These are phyloP conservation scores for Gracilaria vermiculophylla DNA, from an alignment of 23 red algal genomes.

Conservation along the genomic window DNA sequence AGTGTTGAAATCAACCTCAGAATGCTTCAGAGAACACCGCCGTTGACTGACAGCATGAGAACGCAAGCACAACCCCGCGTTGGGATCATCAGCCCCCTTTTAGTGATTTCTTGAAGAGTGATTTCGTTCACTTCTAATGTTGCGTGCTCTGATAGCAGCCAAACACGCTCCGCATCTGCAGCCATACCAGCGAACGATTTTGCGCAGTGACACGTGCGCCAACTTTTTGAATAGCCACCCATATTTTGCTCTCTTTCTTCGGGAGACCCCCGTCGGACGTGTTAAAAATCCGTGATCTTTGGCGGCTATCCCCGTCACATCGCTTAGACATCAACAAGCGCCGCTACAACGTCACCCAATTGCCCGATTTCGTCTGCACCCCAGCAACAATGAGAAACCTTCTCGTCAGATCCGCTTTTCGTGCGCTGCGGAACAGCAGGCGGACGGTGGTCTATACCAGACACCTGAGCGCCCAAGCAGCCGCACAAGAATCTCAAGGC, in stretches of 20 bases:
- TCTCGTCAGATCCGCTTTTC: not conserved
- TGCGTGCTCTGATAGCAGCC: not conserved
- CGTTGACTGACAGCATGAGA: not conserved
- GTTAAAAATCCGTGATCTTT: too few species aligned
- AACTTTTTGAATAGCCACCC: not conserved
- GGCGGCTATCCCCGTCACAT: too few species aligned
- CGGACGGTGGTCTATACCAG: not conserved
- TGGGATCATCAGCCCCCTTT: not conserved
- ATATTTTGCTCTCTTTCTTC: not conserved
- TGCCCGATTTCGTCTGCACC: not conserved
- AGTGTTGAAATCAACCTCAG: not conserved
- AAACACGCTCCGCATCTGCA: not conserved
- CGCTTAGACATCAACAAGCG: too few species aligned
- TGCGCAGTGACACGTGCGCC: not conserved
- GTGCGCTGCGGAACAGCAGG: not conserved
- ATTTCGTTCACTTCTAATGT: not conserved
- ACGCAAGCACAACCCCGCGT: not conserved
- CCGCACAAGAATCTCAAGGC: slow-evolving; percentile 3
- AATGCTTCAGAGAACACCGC: not conserved
- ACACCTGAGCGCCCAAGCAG: not conserved
- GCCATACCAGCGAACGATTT: slow-evolving; percentile 11
- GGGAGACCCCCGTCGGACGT: too few species aligned
- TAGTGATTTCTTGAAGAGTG: not conserved
- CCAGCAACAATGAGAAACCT: not conserved
- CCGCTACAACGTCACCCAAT: too few species aligned